phyloP scores from a whole-genome alignment of 1,284 basidiomycete species.

The Trametes pubescens region DNA sequence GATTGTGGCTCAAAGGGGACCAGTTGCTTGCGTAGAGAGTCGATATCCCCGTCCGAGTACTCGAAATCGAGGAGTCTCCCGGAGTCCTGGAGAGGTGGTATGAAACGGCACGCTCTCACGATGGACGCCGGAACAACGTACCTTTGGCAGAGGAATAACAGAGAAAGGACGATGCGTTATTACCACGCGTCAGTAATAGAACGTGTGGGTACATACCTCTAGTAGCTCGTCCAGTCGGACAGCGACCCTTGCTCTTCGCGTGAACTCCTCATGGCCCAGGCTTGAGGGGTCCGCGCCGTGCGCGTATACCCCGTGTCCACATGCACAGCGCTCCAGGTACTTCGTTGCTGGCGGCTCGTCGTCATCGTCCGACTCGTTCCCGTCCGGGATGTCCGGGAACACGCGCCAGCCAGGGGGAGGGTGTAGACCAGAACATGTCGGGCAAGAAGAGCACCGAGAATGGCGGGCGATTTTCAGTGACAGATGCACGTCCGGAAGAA shows the following conservation, averaged over 20 bases:
- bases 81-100: constrained; percentile 61
- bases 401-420: constrained; percentile 68
- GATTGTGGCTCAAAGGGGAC: constrained; percentile 52
- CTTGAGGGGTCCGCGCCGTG: constrained; percentile 73
- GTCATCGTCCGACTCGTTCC: constrained; percentile 68
- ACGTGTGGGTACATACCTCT: constrained; percentile 63
- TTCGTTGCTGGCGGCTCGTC: constrained; percentile 42
- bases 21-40: constrained; percentile 80
- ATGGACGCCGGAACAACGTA: not conserved
- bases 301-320: constrained; percentile 75
- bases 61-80: constrained; percentile 81
- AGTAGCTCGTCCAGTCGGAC: constrained; percentile 86
- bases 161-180: not conserved
- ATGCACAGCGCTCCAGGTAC: constrained; percentile 76
- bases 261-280: constrained; percentile 68
- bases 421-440: constrained; percentile 69
- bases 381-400: constrained; percentile 54
- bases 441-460: constrained; percentile 68
- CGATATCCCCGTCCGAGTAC: constrained; percentile 74
- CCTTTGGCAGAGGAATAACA: not conserved
- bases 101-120: constrained; percentile 9
- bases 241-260: constrained; percentile 78
- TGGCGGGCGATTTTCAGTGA: constrained; percentile 80
- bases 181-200: constrained; percentile 3
- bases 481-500: constrained; percentile 57